Conservation (phyloP, 1,284 basidiomycete species). For the Trametes pubescens region DNA sequence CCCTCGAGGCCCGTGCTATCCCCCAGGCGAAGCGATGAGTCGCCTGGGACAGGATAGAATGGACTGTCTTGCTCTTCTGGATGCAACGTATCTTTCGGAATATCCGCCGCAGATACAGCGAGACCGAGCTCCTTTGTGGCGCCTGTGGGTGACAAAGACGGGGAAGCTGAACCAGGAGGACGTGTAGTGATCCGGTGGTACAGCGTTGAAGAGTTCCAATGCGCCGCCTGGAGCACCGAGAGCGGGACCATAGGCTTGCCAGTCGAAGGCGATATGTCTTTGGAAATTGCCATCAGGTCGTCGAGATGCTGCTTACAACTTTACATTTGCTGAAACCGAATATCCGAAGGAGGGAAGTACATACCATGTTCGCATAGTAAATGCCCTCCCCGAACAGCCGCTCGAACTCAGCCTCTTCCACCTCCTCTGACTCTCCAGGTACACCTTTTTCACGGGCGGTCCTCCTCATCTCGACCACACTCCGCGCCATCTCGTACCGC, state of each 20-base stretch:
- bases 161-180: slow-evolving; percentile 43
- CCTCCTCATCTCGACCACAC: slow-evolving; percentile 79
- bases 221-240: slow-evolving; percentile 73
- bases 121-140: slow-evolving; percentile 71
- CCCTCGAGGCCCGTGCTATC: slow-evolving; percentile 67
- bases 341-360: neutral
- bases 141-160: slow-evolving; percentile 49
- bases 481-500: slow-evolving; percentile 81
- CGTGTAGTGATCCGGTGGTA: slow-evolving; percentile 62
- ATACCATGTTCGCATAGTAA: slow-evolving; percentile 90
- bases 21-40: slow-evolving; percentile 84
- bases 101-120: slow-evolving; percentile 56
- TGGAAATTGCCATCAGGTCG: slow-evolving; percentile 76
- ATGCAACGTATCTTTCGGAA: slow-evolving; percentile 37
- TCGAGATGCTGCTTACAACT: slow-evolving; percentile 65
- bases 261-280: slow-evolving; percentile 76
- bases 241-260: slow-evolving; percentile 75
- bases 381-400: slow-evolving; percentile 82
- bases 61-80: slow-evolving; percentile 42
- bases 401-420: slow-evolving; percentile 74
- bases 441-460: slow-evolving; percentile 53
- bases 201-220: slow-evolving; percentile 77
- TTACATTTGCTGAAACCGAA: slow-evolving; percentile 17
- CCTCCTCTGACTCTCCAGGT: slow-evolving; percentile 28
- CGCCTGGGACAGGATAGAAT: slow-evolving; percentile 78